Evolutionary conservation across 1,284 basidiomycete species (phyloP).

Genomic region (Ustilago loliicola): DNA sequence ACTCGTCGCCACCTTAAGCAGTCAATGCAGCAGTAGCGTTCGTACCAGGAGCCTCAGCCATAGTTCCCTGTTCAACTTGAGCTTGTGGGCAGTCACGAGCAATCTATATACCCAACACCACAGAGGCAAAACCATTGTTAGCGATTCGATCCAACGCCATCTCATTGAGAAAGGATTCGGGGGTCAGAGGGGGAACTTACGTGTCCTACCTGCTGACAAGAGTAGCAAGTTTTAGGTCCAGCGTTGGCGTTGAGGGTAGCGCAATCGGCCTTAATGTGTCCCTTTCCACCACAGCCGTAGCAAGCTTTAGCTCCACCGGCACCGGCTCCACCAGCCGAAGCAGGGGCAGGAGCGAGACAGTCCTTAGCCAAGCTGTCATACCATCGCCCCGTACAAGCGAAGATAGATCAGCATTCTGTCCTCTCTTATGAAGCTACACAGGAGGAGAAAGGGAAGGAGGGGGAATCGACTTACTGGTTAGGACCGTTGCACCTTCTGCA

Average conservation of each 20-base stretch:
- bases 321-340: background rate
- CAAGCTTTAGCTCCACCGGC: background rate
- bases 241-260: slow-evolving; percentile 1
- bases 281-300: slow-evolving; percentile 1
- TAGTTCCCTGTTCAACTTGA: background rate
- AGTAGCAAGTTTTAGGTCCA: slow-evolving; percentile 39
- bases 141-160: background rate
- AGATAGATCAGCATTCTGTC: background rate
- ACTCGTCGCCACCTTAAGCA: slow-evolving; percentile 21
- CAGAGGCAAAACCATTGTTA: too few relatives aligned
- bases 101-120: slow-evolving; percentile 18
- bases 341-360: slow-evolving; percentile 7
- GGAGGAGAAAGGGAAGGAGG: background rate
- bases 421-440: background rate
- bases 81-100: slow-evolving; percentile 41
- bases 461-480: slow-evolving; percentile 27
- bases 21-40: slow-evolving; percentile 42
- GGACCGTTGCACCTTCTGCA: slow-evolving; percentile 42
- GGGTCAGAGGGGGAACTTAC: slow-evolving; percentile 16
- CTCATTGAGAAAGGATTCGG: background rate
- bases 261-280: slow-evolving; percentile 34
- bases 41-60: slow-evolving; percentile 32
- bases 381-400: background rate
- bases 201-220: slow-evolving; percentile 43
- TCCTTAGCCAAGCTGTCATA: slow-evolving; percentile 11